Evolutionary conservation across 176 grass and related monocot genomes (phyloP), one percentile per base, ranked within the genome.

Genomic region (Rhynchospora tenuis): DNA sequence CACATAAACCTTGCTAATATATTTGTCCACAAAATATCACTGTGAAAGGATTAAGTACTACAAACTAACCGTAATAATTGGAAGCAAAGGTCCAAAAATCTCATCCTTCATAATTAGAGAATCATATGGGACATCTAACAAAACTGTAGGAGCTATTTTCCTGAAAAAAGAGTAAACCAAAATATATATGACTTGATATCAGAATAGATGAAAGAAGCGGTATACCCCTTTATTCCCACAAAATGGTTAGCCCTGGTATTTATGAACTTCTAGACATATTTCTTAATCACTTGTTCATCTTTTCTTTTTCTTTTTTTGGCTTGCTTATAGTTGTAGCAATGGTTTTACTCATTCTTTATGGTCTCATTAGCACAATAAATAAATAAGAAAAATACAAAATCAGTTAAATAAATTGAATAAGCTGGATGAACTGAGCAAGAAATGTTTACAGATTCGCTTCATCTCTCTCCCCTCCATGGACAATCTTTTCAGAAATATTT

Each of bases 81-180:
- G 92, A 83, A 95, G 91, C 64, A 98, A 75, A 2, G 95, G 92
- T 47, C 91, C 92, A 51, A 95, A 98, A 46, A 98, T 93, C 80
- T 95, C 92, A 73, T 91, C 91, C 13, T 55, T 95, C 92, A 95
- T 93, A 72, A 98, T 89, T 14, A 93, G 88, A 15, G 89, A 89
- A 63, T 98, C 95, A 1, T 89, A 31, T 3, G 95, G 90, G 16
- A 91, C 89, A 23, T 98, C 85, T 48, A 93, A 51, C 88, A 98
- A 44, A 45, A 98, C 75, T 14, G 93, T 95, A 19, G 93, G 96
- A 59, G 91, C 90, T 24, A 98, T 87, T 63, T 48, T 87, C 91
- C 96, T 98, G 73, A 84, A 72, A 17, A 31, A 82, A 19, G 2
- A 38, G 3, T 11, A 26, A 51, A 52, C 27, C 67, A 71, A 51